Conservation (phyloP, 192 early-diverging fungal genomes). For the Coemansia sp. region DNA sequence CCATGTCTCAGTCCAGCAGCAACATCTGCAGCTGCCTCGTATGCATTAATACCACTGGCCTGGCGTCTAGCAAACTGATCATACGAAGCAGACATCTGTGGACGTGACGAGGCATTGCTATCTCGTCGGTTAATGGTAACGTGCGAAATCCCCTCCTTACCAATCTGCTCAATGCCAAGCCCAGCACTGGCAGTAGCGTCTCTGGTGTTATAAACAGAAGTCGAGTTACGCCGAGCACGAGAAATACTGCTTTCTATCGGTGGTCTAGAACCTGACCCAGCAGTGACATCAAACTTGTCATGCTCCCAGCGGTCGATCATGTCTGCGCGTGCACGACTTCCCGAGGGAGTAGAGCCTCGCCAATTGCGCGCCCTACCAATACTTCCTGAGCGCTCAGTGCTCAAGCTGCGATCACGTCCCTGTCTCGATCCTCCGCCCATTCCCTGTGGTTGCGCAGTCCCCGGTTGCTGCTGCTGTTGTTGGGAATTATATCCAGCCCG, state of each 20-base stretch:
- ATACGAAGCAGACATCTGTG: conserved; percentile 16
- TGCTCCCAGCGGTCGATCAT: conserved; percentile 45
- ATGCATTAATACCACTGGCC: neutral
- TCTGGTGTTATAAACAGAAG: neutral
- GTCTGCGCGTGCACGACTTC: conserved; percentile 25
- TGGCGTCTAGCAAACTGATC: conserved; percentile 25
- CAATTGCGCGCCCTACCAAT: conserved; percentile 31
- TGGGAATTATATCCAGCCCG: conserved; percentile 14
- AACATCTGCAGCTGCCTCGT: neutral
- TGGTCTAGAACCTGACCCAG: neutral
- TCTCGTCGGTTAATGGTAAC: conserved; percentile 47
- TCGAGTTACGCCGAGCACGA: conserved; percentile 25
- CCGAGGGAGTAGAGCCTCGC: conserved; percentile 12
- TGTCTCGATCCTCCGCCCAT: neutral
- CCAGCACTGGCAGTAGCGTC: conserved; percentile 1
- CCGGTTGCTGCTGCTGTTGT: conserved; percentile 1
- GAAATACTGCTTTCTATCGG: neutral
- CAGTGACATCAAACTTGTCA: conserved; percentile 29
- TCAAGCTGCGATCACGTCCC: conserved; percentile 42
- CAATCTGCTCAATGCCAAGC: conserved; percentile 32
- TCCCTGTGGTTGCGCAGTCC: neutral
- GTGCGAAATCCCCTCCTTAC: conserved; percentile 49
- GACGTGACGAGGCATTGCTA: conserved; percentile 40
- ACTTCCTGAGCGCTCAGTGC: conserved; percentile 39
- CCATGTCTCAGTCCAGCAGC: conserved; percentile 3